Conservation (phyloP, 805 yeast species). For the Tetrapisispora fleetii region DNA sequence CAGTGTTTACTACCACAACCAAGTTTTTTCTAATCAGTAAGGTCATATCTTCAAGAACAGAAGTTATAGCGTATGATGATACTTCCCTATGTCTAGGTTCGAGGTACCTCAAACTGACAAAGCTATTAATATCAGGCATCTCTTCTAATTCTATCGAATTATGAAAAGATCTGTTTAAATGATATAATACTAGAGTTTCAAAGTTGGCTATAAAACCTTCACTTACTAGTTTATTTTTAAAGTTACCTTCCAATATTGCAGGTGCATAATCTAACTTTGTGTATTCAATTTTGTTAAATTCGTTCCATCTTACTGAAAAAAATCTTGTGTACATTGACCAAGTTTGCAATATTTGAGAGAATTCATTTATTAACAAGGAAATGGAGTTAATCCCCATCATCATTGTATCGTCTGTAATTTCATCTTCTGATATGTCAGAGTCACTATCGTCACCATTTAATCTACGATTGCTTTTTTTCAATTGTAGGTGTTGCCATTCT, state of each 20-base stretch:
- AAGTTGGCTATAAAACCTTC: conserved; percentile 49
- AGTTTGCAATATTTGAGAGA: conserved; percentile 67
- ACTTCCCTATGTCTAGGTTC: conserved; percentile 17
- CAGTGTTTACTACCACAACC: conserved; percentile 59
- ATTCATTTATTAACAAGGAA: conserved; percentile 44
- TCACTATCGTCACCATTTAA: conserved; percentile 10
- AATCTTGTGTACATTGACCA: conserved; percentile 79
- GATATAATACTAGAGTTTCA: conserved; percentile 53
- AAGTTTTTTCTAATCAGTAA: conserved; percentile 61
- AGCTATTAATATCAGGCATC: conserved; percentile 45
- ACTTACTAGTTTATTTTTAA: conserved; percentile 18
- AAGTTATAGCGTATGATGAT: conserved; percentile 51
- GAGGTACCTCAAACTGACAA: conserved; percentile 13
- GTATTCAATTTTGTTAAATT: conserved; percentile 21
- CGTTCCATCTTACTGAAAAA: conserved; percentile 58
- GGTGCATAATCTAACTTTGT: conserved; percentile 13
- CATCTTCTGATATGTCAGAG: conserved; percentile 20
- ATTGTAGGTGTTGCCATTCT: conserved; percentile 7
- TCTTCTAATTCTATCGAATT: conserved; percentile 76
- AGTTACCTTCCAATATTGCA: conserved; percentile 21
- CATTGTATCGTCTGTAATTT: conserved; percentile 25
- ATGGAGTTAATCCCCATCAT: conserved; percentile 7
- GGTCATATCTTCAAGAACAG: conserved; percentile 78
- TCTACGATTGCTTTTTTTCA: conserved; percentile 1
- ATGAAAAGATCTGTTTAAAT: conserved; percentile 67